phyloP scores from a whole-genome alignment of 2,329 filamentous ascomycete species.

The Laburnicola sp. region DNA sequence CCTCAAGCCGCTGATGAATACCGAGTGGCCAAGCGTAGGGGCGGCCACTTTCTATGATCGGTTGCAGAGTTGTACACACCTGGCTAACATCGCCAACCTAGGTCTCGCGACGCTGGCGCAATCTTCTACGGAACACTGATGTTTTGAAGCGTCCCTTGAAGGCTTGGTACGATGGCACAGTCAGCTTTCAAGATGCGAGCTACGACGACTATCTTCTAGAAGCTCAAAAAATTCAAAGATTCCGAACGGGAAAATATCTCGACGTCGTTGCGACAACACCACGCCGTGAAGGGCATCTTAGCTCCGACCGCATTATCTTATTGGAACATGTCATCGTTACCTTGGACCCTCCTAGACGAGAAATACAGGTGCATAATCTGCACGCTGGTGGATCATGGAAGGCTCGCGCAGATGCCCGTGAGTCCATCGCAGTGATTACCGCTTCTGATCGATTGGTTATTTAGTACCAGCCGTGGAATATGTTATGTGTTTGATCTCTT shows the following conservation, averaged over 20 bases:
- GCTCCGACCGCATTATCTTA: conserved; percentile 2
- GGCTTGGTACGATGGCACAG: conserved; percentile 27
- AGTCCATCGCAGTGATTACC: conserved; percentile 17
- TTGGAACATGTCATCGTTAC: conserved; percentile 25
- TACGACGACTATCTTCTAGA: conserved; percentile 20
- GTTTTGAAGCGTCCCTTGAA: conserved; percentile 25
- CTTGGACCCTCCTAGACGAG: conserved; percentile 2
- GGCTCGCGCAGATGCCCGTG: conserved; percentile 24
- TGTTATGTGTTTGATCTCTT: conserved; percentile 30
- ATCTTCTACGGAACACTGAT: conserved; percentile 28
- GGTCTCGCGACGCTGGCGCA: conserved; percentile 42
- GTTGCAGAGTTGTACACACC: neutral
- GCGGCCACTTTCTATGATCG: neutral
- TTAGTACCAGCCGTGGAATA: conserved; percentile 15
- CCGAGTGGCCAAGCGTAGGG: no score
- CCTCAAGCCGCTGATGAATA: neutral
- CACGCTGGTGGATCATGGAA: conserved; percentile 18
- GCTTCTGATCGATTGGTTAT: conserved; percentile 33
- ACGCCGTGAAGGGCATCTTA: neutral
- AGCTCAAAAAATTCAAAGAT: conserved; percentile 30
- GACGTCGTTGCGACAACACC: neutral
- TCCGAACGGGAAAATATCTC: conserved; percentile 25
- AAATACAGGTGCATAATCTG: conserved; percentile 29
- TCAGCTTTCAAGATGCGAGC: conserved; percentile 16
- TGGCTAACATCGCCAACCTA: conserved; percentile 5